phyloP scores from a whole-genome alignment of 345 rosid genomes.

The Arabis hirsuta region DNA sequence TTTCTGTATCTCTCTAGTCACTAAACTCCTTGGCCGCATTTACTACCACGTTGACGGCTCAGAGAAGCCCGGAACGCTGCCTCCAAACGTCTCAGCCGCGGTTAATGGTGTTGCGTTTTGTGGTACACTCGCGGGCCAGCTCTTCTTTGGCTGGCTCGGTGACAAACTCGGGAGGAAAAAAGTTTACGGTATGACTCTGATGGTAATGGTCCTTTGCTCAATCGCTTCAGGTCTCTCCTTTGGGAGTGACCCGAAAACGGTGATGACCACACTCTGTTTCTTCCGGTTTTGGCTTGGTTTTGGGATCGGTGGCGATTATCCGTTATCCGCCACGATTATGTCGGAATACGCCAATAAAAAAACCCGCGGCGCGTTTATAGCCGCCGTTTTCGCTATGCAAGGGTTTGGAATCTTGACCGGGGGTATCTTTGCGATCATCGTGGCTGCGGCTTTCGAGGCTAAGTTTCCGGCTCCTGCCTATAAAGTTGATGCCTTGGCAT shows the following conservation, averaged over 20 bases:
- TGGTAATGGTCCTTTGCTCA: constrained; percentile 73
- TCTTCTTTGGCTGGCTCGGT: constrained; percentile 87
- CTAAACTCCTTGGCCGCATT: constrained; percentile 77
- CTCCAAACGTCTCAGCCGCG: constrained; percentile 75
- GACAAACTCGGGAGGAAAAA: constrained; percentile 74
- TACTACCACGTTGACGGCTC: constrained; percentile 72
- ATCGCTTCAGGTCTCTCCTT: constrained; percentile 74
- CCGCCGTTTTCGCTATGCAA: constrained; percentile 95
- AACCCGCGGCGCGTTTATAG: constrained; percentile 86
- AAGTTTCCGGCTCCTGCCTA: constrained; percentile 61
- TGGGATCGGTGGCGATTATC: constrained; percentile 85
- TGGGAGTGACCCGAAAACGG: constrained; percentile 50
- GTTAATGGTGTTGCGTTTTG: constrained; percentile 79
- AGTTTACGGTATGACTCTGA: constrained; percentile 77
- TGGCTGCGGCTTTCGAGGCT: constrained; percentile 58
- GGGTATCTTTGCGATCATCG: constrained; percentile 65
- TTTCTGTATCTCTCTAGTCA: constrained; percentile 81
- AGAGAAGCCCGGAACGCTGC: constrained; percentile 64
- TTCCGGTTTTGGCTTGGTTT: constrained; percentile 88
- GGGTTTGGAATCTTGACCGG: constrained; percentile 86
- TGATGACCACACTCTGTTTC: constrained; percentile 74
- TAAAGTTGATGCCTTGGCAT: constrained; percentile 47
- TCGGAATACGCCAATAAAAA: constrained; percentile 88
- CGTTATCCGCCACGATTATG: constrained; percentile 84
- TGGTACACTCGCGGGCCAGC: constrained; percentile 74